These are phyloP conservation scores for Neurospora sp. DNA, from an alignment of 495 filamentous ascomycete species.

Conservation along the genomic window DNA sequence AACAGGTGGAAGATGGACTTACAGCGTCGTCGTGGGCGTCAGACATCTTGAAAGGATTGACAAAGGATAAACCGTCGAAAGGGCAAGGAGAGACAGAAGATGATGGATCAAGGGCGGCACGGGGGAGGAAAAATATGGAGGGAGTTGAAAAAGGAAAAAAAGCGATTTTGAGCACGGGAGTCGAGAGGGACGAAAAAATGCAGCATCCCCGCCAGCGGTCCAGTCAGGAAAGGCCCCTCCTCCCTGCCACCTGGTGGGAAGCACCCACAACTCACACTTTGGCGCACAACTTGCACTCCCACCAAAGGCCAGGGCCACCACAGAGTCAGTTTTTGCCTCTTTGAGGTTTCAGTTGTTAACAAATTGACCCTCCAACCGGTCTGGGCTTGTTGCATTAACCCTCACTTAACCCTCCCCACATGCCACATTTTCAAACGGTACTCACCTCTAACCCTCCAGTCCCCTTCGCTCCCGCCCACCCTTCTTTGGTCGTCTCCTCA, in stretches of 20 bases:
- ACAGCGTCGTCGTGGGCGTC: slow-evolving; percentile 29
- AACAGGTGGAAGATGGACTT: slow-evolving; percentile 10
- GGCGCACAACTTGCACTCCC: neutral
- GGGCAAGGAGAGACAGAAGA: slow-evolving; percentile 14
- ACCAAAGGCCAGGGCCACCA: neutral
- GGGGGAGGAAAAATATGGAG: neutral
- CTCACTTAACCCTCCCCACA: neutral
- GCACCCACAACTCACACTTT: neutral
- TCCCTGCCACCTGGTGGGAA: slow-evolving; percentile 4
- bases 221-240: slow-evolving; percentile 8
- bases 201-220: slow-evolving; percentile 11
- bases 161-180: slow-evolving; percentile 7
- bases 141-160: slow-evolving; percentile 4
- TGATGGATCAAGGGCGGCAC: slow-evolving; percentile 11
- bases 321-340: neutral
- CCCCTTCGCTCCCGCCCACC: neutral
- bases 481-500: neutral
- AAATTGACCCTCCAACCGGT: neutral
- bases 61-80: slow-evolving; percentile 20
- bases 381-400: neutral
- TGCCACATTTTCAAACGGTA: neutral
- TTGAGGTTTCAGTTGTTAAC: neutral
- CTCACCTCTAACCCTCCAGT: neutral
- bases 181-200: slow-evolving; percentile 7
- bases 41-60: slow-evolving; percentile 38